A percentile compares a stretch with the other conserved stretches of the same genome.
These are phyloP conservation scores for Fusarium humuli DNA, from an alignment of 2,329 filamentous ascomycete species.

Conservation along the genomic window DNA sequence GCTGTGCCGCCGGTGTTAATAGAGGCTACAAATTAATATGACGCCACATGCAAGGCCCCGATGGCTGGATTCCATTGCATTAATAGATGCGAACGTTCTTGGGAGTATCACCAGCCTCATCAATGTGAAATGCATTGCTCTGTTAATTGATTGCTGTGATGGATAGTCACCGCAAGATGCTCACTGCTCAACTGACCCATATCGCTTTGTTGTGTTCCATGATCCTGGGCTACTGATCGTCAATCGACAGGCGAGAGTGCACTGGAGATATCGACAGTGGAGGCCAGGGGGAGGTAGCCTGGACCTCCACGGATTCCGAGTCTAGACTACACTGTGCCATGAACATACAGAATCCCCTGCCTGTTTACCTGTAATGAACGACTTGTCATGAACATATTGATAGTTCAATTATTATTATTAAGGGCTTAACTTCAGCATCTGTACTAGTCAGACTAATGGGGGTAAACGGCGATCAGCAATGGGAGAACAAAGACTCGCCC, in stretches of 20 bases:
- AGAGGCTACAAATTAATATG: slow-evolving; percentile 5
- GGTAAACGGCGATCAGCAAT: slow-evolving; percentile 7
- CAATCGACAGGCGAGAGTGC: slow-evolving; percentile 29
- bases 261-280: not conserved
- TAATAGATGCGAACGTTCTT: slow-evolving; percentile 8
- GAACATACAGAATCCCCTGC: slow-evolving; percentile 7
- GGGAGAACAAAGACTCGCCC: not conserved
- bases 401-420: slow-evolving; percentile 5
- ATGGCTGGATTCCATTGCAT: not conserved
- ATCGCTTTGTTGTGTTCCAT: slow-evolving; percentile 1
- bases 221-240: slow-evolving; percentile 31
- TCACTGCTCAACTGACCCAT: slow-evolving; percentile 6
- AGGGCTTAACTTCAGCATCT: slow-evolving; percentile 3
- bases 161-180: slow-evolving; percentile 1
- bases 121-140: slow-evolving; percentile 5
- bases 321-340: slow-evolving; percentile 26
- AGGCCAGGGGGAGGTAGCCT: not conserved
- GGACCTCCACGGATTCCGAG: not conserved
- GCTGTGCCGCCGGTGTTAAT: slow-evolving; percentile 29
- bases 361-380: slow-evolving; percentile 16
- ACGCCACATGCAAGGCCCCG: not conserved
- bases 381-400: slow-evolving; percentile 9
- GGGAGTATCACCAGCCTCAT: slow-evolving; percentile 5
- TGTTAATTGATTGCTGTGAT: slow-evolving; percentile 3
- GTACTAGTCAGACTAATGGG: not conserved